Base-by-base conservation (phyloP, 305 asterid genomes). In the Caryopteris hybrid region DNA sequence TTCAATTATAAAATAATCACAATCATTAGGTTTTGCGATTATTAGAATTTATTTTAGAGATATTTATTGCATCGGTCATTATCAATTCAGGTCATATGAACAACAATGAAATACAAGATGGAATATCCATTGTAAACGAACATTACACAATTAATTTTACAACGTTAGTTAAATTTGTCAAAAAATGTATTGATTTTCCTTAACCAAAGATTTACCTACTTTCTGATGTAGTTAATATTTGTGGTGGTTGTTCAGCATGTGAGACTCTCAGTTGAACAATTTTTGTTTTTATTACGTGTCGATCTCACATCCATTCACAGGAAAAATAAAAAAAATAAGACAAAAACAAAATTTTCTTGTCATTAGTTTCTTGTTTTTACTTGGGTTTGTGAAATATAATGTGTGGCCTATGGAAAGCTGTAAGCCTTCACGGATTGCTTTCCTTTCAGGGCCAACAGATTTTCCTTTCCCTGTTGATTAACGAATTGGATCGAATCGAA, bases 211-310 rank as follows among this genome's bases (percentile, higher is more conserved):
- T 14, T 6, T 25, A 13, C 41, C 27, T 52, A 61, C 8, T 8
- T 47, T 18, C 43, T 45, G 5, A 33, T 17, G 58, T 70, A 18
- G 65, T 73, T 29, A 60, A 61, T 42, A 52, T 33, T 29, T 51
- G 60, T 45, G 64, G 69, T 59, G 23, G 68, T 74, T 69, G 82
- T 69, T 74, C 57, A 46, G 60, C 87, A 79, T 74, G 87, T 82
- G 84, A 79, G 66, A 68, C 43, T 72, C 68, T 76, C 63, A 79
- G 75, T 81, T 72, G 72, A 68, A 29, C 43, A 21, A 59, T 3
- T 42, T 73, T 4, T 78, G 82, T 80, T 73, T 68, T 8, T 65
- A 73, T 78, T 59, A 77, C 33, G 80, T 78, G 83, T 55, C 43
- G 11, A 52, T 22, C 48, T 58, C 75, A 41, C 69, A 53, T 64